Evolutionary conservation across 2,329 filamentous ascomycete genomes (phyloP), one percentile per base, ranked within the genome.

Genomic region (Zalaria sp.): DNA sequence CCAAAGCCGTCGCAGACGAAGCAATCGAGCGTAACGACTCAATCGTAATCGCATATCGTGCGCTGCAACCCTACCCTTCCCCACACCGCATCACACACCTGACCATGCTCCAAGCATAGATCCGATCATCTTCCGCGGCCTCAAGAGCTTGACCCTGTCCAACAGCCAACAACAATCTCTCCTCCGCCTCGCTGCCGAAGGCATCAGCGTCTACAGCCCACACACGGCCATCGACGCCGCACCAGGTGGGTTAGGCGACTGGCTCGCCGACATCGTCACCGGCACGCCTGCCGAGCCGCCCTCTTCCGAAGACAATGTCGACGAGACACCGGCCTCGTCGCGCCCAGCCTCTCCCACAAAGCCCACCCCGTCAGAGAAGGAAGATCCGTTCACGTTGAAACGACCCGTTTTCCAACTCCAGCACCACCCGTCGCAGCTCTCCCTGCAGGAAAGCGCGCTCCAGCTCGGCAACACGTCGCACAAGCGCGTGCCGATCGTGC

Each of bases 181-280:
- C 28, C 71, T 98, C 3, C 75, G 81, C 36, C 73, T 98, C 8
- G 83, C 81, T 37, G 82, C 84, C 48, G 78, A 83, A 59, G 88
- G 89, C 31, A 86, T 98, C 53, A 93, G 87, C 49, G 87, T 98
- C 43, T 98, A 96, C 68, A 87, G 82, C 49, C 91, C 91, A 0
- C 91, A 98, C 64, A 98, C 91, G 0, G 89, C 91, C 9, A 77
- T 96, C 35, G 91, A 98, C 61, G 86, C 86, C 34, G 84, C 84
- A 1, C 76, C 79, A 1, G 77, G 79, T 11, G 91, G 91, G 3
- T 75, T 98, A 51, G 93, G 88, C 56, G 85, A 93, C 59, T 98
- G 89, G 89, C 78, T 98, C 6, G 86, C 85, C 46, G 83, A 93
- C 55, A 80, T 93, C 38, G 76, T 95, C 18, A 79, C 80, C 2